phyloP scores from a whole-genome alignment of 176 grass and related monocot genomes.

The Juncus effusus region DNA sequence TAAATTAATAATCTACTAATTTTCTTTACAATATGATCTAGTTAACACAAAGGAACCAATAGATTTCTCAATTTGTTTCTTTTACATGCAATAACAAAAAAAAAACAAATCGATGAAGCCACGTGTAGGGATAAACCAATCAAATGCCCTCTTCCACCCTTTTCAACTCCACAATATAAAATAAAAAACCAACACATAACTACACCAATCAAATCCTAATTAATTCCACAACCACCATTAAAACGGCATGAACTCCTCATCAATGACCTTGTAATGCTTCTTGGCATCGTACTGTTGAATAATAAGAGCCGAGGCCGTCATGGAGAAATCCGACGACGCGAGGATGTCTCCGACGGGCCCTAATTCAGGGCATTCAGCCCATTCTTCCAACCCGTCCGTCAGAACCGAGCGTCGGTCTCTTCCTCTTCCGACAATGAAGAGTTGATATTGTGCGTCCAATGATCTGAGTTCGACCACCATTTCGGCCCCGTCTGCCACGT shows the following conservation, averaged over 20 bases:
- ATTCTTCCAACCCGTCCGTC: constrained; percentile 59
- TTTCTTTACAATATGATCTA: too few species aligned
- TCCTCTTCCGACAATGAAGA: constrained; percentile 54
- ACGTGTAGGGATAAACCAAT: too few species aligned
- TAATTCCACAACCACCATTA: constrained; percentile 17
- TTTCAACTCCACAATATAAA: neutral
- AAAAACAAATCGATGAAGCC: neutral
- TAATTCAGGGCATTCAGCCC: constrained; percentile 67
- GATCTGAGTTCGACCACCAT: constrained; percentile 41
- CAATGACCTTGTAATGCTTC: constrained; percentile 76
- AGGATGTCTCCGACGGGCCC: constrained; percentile 69
- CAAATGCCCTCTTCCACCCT: neutral
- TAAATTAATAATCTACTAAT: too few species aligned
- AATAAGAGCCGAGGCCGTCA: constrained; percentile 55
- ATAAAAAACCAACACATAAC: neutral
- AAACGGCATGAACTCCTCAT: constrained; percentile 79
- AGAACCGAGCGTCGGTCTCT: constrained; percentile 46
- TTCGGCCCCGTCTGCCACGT: constrained; percentile 56
- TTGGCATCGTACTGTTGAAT: constrained; percentile 75
- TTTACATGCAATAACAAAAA: too few species aligned
- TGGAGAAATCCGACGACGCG: constrained; percentile 54
- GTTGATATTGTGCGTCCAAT: constrained; percentile 49
- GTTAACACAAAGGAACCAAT: too few species aligned
- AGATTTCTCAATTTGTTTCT: too few species aligned
- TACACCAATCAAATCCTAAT: neutral